Base-by-base conservation (phyloP, 257 asterid species). In the Cordia subcordata region DNA sequence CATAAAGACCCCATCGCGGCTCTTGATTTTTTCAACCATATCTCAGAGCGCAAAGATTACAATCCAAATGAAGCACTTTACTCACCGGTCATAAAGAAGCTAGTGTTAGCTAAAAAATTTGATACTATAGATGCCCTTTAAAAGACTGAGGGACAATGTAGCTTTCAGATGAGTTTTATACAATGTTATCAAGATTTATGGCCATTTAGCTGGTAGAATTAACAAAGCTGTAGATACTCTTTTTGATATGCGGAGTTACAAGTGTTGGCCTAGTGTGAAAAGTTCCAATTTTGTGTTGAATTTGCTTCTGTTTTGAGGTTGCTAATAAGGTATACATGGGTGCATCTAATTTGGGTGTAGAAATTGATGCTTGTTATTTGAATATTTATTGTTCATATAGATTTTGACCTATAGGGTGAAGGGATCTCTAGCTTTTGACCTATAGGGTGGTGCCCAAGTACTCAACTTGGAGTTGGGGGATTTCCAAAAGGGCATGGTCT, bases 401-500 rank as follows among this genome's bases (percentile, higher is more conserved):
- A n/a, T n/a, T n/a, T n/a, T n/a, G n/a, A n/a, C n/a, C n/a, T n/a
- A n/a, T n/a, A n/a, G n/a, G n/a, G n/a, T n/a, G 88, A 84, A 20
- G 99, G 99, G 0, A 39, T 88, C 23, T 92, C 97, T 50, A 77
- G 60, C 90, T 88, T 49, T 37, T 92, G 2, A 71, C 76, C 1
- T 56, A 65, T n/a, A 79, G 88, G 81, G 83, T 69, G 79, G 84
- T 53, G 85, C 82, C 13, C 65, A 65, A 27, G 96, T 77, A 17
- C 81, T 92, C 32, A 92, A 88, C 65, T 14, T 89, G 70, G 96
- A 92, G 77, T 92, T 62, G 96, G 99, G 32, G 86, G 77, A 19
- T 92, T 84, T 70, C 84, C 96, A 17, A 92, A 92, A 74, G 95
- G 99, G 42, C 95, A 84, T 14, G 99, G 99, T 75, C 96, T 92